Evolutionary conservation across 352 stramenopile species (phyloP).

Genomic region (Phytophthora meadii): DNA sequence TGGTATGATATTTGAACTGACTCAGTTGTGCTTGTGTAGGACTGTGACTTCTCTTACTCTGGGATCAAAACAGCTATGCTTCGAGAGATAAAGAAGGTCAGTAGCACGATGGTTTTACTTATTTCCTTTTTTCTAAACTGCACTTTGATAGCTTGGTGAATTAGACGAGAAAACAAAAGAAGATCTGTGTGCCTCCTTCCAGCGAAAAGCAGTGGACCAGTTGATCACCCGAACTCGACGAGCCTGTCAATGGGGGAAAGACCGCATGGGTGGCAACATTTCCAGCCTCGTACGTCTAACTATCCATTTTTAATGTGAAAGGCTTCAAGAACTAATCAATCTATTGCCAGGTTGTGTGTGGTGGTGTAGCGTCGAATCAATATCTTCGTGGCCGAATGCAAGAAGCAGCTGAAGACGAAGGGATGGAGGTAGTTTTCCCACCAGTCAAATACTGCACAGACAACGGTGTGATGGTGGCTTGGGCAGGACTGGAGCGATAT

Average conservation of each 20-base stretch:
- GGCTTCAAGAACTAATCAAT: not conserved
- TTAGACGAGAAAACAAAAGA: slow-evolving; percentile 62
- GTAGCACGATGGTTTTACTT: not conserved
- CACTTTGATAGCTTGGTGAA: slow-evolving; percentile 55
- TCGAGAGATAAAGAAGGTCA: slow-evolving; percentile 70
- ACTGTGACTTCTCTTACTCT: slow-evolving; percentile 98
- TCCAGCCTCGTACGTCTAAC: slow-evolving; percentile 76
- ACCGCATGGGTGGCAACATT: slow-evolving; percentile 51
- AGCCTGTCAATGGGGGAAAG: slow-evolving; percentile 87
- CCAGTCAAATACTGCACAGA: slow-evolving; percentile 96
- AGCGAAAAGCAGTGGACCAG: slow-evolving; percentile 65
- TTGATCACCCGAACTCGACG: slow-evolving; percentile 80
- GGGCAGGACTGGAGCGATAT: slow-evolving; percentile 89
- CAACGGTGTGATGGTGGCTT: slow-evolving; percentile 98
- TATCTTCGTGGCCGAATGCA: slow-evolving; percentile 92
- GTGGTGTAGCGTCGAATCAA: slow-evolving; percentile 97
- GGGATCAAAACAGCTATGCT: slow-evolving; percentile 98
- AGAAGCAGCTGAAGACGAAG: slow-evolving; percentile 55
- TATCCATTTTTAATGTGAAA: not conserved
- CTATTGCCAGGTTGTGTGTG: slow-evolving; percentile 90
- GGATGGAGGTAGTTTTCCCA: slow-evolving; percentile 55
- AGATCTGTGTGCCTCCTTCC: slow-evolving; percentile 95
- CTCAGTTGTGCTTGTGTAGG: slow-evolving; percentile 37
- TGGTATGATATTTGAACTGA: not conserved
- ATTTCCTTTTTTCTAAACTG: slow-evolving; percentile 5